Percentiles rank a stretch among this genome's conserved stretches.
Evolutionary conservation across 352 stramenopile species (phyloP).

Genomic region (Pseudoperonospora humuli): DNA sequence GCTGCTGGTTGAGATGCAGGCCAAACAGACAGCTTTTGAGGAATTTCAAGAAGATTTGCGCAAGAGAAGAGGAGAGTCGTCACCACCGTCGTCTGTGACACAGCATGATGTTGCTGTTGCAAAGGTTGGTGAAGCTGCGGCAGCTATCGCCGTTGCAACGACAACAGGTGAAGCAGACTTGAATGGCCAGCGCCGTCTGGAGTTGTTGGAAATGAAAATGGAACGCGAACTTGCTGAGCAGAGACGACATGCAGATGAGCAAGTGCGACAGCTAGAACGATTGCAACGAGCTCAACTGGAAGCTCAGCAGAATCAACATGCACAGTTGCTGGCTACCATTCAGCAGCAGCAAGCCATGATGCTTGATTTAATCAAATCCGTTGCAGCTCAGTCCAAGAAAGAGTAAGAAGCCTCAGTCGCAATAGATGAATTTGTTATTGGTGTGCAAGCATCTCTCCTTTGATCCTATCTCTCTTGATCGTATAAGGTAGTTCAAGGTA

Average conservation of each 20-base stretch:
- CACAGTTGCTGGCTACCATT: conserved; percentile 25
- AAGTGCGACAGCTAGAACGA: conserved; percentile 16
- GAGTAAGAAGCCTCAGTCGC: too few relatives aligned
- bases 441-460: too few relatives aligned
- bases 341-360: conserved; percentile 36
- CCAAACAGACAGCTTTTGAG: conserved; percentile 11
- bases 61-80: conserved; percentile 6
- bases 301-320: conserved; percentile 23
- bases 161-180: conserved; percentile 11
- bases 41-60: conserved; percentile 13
- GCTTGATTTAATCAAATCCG: conserved; percentile 28
- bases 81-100: conserved; percentile 1
- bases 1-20: conserved; percentile 19
- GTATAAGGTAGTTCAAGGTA: too few relatives aligned
- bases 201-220: conserved; percentile 26
- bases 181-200: conserved; percentile 17
- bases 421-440: too few relatives aligned
- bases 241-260: conserved; percentile 22
- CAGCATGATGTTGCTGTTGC: conserved; percentile 23
- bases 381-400: conserved; percentile 15
- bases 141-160: conserved; percentile 15
- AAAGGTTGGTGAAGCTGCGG: conserved; percentile 17
- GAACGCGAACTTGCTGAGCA: conserved; percentile 28
- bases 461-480: too few relatives aligned
- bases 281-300: conserved; percentile 22